Evolutionary conservation across 2,329 filamentous ascomycete genomes (phyloP).

Genomic region (Aspergillus sp.): DNA sequence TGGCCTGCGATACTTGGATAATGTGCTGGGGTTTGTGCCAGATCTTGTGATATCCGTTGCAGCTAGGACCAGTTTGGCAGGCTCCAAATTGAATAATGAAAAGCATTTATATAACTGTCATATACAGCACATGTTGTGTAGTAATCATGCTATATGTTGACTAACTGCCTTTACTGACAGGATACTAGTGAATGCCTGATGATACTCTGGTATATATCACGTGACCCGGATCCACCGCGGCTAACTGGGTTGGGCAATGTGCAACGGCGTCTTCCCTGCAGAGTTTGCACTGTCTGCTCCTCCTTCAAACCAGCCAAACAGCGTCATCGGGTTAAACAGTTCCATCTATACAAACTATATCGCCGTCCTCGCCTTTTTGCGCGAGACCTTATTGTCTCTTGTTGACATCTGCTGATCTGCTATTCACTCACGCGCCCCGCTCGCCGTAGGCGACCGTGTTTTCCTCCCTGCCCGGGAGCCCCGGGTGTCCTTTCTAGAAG

Average conservation of each 20-base stretch:
- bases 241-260: neutral
- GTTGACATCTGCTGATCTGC: neutral
- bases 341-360: slow-evolving; percentile 6
- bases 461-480: slow-evolving; percentile 9
- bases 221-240: neutral
- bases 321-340: slow-evolving; percentile 29
- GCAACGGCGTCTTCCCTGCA: slow-evolving; percentile 20
- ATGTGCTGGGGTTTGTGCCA: neutral
- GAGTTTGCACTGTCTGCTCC: slow-evolving; percentile 45
- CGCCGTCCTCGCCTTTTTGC: slow-evolving; percentile 14
- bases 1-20: neutral
- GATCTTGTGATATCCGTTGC: neutral
- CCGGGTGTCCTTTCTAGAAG: neutral
- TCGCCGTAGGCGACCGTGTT: neutral
- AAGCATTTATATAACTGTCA: neutral
- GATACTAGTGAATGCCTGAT: neutral
- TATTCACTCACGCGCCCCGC: neutral
- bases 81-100: slow-evolving; percentile 14
- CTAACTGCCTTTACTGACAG: too few relatives aligned
- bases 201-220: neutral
- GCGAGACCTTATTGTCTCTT: too few relatives aligned
- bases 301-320: slow-evolving; percentile 45
- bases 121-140: neutral
- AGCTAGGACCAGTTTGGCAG: slow-evolving; percentile 16
- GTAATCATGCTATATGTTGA: too few relatives aligned